These are phyloP conservation scores for Phytophthora sp. DNA, from an alignment of 352 stramenopile species.

Conservation along the genomic window DNA sequence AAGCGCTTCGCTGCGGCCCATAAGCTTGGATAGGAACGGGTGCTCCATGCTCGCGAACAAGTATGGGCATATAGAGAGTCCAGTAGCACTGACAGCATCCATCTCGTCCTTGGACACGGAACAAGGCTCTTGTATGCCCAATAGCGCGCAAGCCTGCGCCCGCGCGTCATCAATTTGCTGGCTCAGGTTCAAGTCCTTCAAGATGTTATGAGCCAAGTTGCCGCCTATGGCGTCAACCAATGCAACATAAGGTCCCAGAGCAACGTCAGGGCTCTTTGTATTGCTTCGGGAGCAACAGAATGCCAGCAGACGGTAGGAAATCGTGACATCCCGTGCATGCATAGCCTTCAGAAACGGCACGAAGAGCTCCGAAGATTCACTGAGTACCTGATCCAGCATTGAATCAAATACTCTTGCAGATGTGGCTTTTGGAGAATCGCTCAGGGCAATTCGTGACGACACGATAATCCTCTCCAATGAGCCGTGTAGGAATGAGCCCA, in stretches of 20 bases:
- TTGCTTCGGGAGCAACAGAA: conserved; percentile 74
- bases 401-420: conserved; percentile 76
- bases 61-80: conserved; percentile 68
- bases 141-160: conserved; percentile 59
- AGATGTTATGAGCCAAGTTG: conserved; percentile 52
- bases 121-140: conserved; percentile 44
- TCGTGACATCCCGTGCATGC: conserved; percentile 72
- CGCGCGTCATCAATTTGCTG: conserved; percentile 84
- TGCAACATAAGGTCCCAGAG: conserved; percentile 65
- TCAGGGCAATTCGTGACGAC: conserved; percentile 75
- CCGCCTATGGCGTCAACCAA: conserved; percentile 66
- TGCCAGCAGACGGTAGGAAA: conserved; percentile 74
- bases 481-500: conserved; percentile 68
- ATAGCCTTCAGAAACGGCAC: conserved; percentile 85
- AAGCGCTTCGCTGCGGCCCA: conserved; percentile 65
- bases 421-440: conserved; percentile 62
- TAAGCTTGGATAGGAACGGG: conserved; percentile 61
- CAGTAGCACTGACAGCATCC: conserved; percentile 63
- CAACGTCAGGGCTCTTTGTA: conserved; percentile 58
- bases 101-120: conserved; percentile 56
- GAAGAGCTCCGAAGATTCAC: conserved; percentile 68
- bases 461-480: conserved; percentile 80
- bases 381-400: conserved; percentile 83
- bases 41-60: conserved; percentile 76
- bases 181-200: conserved; percentile 75